These are phyloP conservation scores for Lactarius vividus DNA, from an alignment of 768 basidiomycete species.

Conservation along the genomic window DNA sequence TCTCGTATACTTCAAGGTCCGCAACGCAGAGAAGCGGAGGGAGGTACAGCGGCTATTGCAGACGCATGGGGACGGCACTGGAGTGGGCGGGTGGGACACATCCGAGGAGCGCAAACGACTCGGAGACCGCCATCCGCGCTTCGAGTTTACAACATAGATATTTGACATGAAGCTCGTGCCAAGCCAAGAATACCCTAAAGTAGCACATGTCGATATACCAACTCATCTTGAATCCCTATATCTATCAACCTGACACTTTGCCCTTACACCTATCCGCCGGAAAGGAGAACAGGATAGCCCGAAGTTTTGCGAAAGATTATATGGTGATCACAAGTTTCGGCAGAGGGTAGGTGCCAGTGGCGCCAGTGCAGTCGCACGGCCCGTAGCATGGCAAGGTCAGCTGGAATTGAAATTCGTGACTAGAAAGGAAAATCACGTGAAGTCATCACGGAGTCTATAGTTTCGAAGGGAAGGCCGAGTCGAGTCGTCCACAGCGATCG, in stretches of 20 bases:
- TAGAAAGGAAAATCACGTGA: neutral
- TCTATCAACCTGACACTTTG: no score
- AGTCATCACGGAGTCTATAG: neutral
- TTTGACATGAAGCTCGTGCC: no score
- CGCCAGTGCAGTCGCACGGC: no score
- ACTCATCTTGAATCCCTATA: no score
- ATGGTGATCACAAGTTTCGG: no score
- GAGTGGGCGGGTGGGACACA: neutral
- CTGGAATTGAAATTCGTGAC: neutral
- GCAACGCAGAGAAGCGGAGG: constrained; percentile 12
- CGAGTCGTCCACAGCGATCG: constrained; percentile 3
- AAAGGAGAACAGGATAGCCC: no score
- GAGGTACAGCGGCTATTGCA: constrained; percentile 1
- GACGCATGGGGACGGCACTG: constrained; percentile 9
- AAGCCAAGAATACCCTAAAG: no score
- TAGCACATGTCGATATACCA: no score
- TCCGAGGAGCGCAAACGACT: neutral
- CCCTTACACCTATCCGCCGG: no score
- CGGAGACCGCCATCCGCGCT: neutral
- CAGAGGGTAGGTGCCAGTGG: neutral
- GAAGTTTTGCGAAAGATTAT: no score
- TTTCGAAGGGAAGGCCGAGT: neutral
- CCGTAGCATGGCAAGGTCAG: no score
- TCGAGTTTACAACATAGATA: neutral
- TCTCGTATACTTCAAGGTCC: constrained; percentile 2